Conservation (phyloP, 495 filamentous ascomycete species). For the Hyaloscypha bicolor region DNA sequence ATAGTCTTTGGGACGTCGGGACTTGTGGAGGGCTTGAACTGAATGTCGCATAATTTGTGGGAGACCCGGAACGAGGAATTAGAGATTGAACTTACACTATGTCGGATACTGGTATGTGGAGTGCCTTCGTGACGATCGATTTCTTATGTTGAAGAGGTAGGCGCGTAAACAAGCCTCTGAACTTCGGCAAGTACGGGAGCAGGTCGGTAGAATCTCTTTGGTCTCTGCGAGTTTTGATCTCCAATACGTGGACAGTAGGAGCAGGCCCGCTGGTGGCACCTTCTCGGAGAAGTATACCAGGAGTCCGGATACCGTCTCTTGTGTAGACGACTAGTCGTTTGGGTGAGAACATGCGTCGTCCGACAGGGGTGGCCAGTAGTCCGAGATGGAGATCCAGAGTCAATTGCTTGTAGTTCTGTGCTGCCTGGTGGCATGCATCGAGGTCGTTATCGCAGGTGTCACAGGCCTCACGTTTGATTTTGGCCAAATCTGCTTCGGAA, state of each 20-base stretch:
- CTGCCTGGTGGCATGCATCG: constrained; percentile 74
- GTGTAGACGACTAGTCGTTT: constrained; percentile 72
- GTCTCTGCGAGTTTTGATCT: constrained; percentile 63
- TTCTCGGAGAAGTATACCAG: constrained; percentile 77
- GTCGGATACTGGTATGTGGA: constrained; percentile 68
- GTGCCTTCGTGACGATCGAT: constrained; percentile 64
- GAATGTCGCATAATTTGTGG: not conserved
- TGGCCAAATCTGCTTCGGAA: constrained; percentile 88
- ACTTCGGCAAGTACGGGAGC: constrained; percentile 73
- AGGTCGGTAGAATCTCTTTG: constrained; percentile 75
- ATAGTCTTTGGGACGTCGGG: not conserved
- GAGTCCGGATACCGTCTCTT: constrained; percentile 75
- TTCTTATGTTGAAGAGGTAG: constrained; percentile 54
- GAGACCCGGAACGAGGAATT: not conserved
- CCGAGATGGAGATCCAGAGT: constrained; percentile 75
- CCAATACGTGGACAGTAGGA: constrained; percentile 74
- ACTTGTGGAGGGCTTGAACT: not conserved
- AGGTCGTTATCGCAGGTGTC: constrained; percentile 80
- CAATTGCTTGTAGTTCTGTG: constrained; percentile 73
- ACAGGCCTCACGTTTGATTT: constrained; percentile 85
- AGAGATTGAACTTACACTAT: constrained; percentile 55
- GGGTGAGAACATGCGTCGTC: constrained; percentile 73
- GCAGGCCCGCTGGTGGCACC: constrained; percentile 60
- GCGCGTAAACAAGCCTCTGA: constrained; percentile 60
- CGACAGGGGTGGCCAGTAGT: constrained; percentile 71